Percentiles rank a stretch among this genome's conserved stretches.
Evolutionary conservation across 768 basidiomycete genomes (phyloP).

Genomic region (Rhodotorula diobovata): DNA sequence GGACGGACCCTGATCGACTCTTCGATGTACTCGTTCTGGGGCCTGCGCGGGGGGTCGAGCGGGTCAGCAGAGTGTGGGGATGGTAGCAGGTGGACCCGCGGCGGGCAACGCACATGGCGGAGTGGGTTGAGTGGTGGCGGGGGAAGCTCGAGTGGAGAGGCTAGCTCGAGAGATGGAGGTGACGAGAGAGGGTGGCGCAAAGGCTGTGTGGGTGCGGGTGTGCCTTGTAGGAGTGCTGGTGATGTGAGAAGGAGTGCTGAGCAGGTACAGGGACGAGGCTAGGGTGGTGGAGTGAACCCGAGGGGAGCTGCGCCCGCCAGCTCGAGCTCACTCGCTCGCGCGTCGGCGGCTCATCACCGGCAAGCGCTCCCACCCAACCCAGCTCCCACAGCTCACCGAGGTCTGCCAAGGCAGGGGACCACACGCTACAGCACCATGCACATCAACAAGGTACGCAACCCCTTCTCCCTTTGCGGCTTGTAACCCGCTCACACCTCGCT

Average conservation of each 20-base stretch:
- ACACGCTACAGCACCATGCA: too few relatives aligned
- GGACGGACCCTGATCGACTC: constrained; percentile 71
- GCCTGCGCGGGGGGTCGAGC: constrained; percentile 6
- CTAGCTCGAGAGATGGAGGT: background rate
- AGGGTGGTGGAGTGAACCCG: background rate
- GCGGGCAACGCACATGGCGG: constrained; percentile 1
- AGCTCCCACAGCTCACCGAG: too few relatives aligned
- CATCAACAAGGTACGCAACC: constrained; percentile 26
- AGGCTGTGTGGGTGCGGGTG: background rate
- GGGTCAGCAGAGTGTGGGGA: too few relatives aligned
- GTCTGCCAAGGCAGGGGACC: too few relatives aligned
- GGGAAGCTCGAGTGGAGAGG: background rate
- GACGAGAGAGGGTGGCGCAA: too few relatives aligned
- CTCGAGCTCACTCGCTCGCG: background rate
- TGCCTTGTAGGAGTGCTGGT: too few relatives aligned
- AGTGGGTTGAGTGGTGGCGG: background rate
- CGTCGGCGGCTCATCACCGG: too few relatives aligned
- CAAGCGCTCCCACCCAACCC: too few relatives aligned
- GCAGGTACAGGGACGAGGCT: background rate
- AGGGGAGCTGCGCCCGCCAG: too few relatives aligned
- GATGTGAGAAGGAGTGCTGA: too few relatives aligned
- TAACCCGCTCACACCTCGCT: background rate
- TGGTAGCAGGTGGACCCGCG: too few relatives aligned
- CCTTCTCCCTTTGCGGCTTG: too few relatives aligned
- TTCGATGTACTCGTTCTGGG: constrained; percentile 97